These are phyloP conservation scores for Sphagnum fallax DNA, from an alignment of 228 moss, liverwort and hornwort species.

Conservation along the genomic window DNA sequence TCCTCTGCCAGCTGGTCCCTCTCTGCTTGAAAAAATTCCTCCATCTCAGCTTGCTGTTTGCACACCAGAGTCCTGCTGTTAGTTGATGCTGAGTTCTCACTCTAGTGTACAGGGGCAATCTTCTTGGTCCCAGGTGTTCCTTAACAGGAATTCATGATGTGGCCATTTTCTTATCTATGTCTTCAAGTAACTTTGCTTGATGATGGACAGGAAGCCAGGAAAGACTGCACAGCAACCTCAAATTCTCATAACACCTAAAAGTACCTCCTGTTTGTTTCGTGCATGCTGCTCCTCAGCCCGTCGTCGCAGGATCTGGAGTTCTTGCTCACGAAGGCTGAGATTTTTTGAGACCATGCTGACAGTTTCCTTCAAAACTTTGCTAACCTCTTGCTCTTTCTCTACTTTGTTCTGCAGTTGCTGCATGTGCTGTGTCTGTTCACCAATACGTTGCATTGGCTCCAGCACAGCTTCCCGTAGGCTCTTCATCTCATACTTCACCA, in stretches of 20 bases:
- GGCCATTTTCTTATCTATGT: neutral
- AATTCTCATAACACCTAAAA: neutral
- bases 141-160: neutral
- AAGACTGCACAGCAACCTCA: neutral
- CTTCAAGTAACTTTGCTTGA: neutral
- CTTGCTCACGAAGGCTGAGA: constrained; percentile 67
- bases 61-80: constrained; percentile 2
- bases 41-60: constrained; percentile 60
- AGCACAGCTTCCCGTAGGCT: constrained; percentile 71
- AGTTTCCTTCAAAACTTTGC: constrained; percentile 57
- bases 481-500: constrained; percentile 71
- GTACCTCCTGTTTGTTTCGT: constrained; percentile 68
- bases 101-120: neutral
- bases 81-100: neutral
- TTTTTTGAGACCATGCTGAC: constrained; percentile 43
- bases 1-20: constrained; percentile 55
- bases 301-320: constrained; percentile 57
- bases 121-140: neutral
- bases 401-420: constrained; percentile 49
- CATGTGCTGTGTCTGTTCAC: constrained; percentile 54
- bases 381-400: constrained; percentile 34
- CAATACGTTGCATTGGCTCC: constrained; percentile 76
- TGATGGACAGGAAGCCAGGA: neutral
- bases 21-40: constrained; percentile 49
- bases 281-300: constrained; percentile 64